phyloP scores from a whole-genome alignment of 2,329 filamentous ascomycete genomes.

The Exophiala oligosperma region DNA sequence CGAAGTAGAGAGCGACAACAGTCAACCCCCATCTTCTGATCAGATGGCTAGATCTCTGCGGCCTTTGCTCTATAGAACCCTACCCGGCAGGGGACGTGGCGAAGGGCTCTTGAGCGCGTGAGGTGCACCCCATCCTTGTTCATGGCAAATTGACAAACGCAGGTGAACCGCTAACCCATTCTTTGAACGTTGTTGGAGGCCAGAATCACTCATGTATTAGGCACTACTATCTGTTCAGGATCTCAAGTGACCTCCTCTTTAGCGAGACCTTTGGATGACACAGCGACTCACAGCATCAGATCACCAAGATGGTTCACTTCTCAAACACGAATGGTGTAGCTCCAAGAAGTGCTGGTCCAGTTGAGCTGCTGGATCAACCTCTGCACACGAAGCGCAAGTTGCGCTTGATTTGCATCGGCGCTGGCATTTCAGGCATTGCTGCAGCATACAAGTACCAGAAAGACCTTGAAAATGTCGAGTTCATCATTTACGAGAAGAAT shows the following conservation, averaged over 20 bases:
- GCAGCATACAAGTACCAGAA: constrained; percentile 14
- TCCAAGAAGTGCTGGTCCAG: neutral
- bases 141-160: neutral
- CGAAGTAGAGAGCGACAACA: neutral
- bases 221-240: neutral
- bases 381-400: constrained; percentile 9
- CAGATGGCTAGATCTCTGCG: neutral
- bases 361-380: constrained; percentile 9
- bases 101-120: neutral
- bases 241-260: neutral
- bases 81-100: neutral
- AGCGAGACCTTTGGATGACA: neutral
- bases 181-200: neutral
- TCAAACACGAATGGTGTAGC: neutral
- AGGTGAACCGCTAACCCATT: neutral
- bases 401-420: constrained; percentile 22
- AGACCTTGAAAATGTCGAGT: constrained; percentile 23
- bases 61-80: neutral
- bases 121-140: neutral
- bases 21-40: neutral
- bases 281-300: neutral
- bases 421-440: constrained; percentile 21
- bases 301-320: neutral
- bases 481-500: constrained; percentile 36
- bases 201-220: neutral